Base-by-base conservation (phyloP, 495 filamentous ascomycete species). In the Copromyces sp. region DNA sequence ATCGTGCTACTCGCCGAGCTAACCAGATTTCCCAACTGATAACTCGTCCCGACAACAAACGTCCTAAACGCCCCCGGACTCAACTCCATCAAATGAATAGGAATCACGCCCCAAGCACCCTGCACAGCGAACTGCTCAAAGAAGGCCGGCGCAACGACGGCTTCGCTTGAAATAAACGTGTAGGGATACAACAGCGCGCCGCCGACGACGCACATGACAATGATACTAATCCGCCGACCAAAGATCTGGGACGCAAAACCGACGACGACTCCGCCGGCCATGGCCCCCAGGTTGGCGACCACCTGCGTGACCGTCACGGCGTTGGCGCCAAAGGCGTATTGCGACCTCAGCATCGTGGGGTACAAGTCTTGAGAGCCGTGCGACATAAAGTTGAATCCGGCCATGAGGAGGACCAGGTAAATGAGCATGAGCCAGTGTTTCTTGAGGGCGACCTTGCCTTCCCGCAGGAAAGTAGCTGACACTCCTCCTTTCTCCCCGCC, bases 331-430 rank as follows among this genome's bases (percentile, higher is more conserved):
- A 96, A 95, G 70, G 83, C 83, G 82, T 90, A 95, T 80, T 97
- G 91, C 76, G 89, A 91, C 69, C 87, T 78, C 14, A 97, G 80
- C 89, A 97, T 89, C 14, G 92, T 94, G 0, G 94, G 94, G 78
- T 97, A 97, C 24, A 97, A 83, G 81, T 97, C 94, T 80, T 97
- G 94, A 5, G 92, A 94, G 73, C 94, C 94, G 78, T 97, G 94
- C 32, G 92, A 94, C 92, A 95, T 93, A 80, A 95, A 95, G 80
- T 95, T 97, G 85, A 97, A 95, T 1, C 93, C 93, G 8, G 93
- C 89, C 93, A 95, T 95, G 17, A 97, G 84, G 24, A 95, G 80
- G 24, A 97, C 92, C 41, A 95, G 83, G 80, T 97, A 97, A 69
- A 89, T 82, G 41, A 95, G 82, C 6, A 97, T 80, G 20, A 94